Percentiles rank a stretch among this genome's conserved stretches.
phyloP scores from a whole-genome alignment of 306 rosid genomes.

The Vicia faba region DNA sequence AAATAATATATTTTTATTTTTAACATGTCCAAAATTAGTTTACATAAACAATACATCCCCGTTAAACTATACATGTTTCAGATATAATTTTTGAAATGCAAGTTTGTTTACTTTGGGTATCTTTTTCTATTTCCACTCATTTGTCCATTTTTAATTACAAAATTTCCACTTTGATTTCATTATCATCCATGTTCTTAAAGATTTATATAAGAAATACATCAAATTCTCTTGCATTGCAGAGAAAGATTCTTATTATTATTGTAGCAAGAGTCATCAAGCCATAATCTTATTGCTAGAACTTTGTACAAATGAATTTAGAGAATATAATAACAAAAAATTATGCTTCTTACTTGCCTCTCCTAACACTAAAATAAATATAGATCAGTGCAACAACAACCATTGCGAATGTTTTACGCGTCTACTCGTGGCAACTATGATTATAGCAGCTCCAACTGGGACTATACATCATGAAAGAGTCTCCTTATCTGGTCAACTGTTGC shows the following conservation, averaged over 20 bases:
- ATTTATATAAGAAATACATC: no score
- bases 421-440: slow-evolving; percentile 2
- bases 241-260: background rate
- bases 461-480: slow-evolving; percentile 94
- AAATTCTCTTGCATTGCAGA: background rate
- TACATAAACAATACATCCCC: no score
- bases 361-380: slow-evolving; percentile 13
- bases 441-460: slow-evolving; percentile 26
- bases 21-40: no score
- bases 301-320: slow-evolving; percentile 6
- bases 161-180: no score
- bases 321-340: slow-evolving; percentile 14
- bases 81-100: no score
- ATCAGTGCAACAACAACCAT: slow-evolving; percentile 12
- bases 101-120: no score
- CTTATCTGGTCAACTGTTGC: slow-evolving; percentile 76
- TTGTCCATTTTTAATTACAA: no score
- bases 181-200: no score
- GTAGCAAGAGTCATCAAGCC: background rate
- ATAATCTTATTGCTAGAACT: slow-evolving; percentile 3
- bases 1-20: no score
- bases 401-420: slow-evolving; percentile 8
- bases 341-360: slow-evolving; percentile 4
- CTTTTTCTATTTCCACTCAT: no score
- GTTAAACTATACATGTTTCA: no score